These are phyloP conservation scores for Irpex sp. DNA, from an alignment of 1,284 basidiomycete genomes.

Conservation along the genomic window DNA sequence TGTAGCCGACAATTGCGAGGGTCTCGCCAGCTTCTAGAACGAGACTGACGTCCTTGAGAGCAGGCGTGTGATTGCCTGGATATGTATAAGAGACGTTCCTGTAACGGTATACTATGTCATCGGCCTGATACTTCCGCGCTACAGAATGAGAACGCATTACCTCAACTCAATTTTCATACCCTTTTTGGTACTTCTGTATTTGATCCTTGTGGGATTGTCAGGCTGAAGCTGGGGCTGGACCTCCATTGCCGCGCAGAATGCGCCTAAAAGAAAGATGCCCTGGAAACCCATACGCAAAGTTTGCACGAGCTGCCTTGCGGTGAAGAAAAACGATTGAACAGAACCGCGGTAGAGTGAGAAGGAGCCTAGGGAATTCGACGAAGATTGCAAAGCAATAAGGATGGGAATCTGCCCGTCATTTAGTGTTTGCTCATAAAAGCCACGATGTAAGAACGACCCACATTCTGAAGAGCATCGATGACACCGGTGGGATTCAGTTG, in stretches of 20 bases:
- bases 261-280: conserved; percentile 77
- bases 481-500: conserved; percentile 62
- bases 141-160: conserved; percentile 32
- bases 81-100: conserved; percentile 76
- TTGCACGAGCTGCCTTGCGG: conserved; percentile 55
- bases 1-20: conserved; percentile 80
- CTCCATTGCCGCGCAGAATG: conserved; percentile 71
- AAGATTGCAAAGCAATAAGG: conserved; percentile 63
- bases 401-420: conserved; percentile 56
- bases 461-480: conserved; percentile 63
- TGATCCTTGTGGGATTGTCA: conserved; percentile 34
- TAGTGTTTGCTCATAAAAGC: conserved; percentile 3
- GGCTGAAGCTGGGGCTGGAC: conserved; percentile 67
- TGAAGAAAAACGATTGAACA: conserved; percentile 65
- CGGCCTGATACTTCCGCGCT: not conserved
- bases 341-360: conserved; percentile 74
- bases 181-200: conserved; percentile 41
- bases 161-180: conserved; percentile 71
- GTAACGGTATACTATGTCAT: conserved; percentile 6
- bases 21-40: conserved; percentile 68
- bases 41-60: conserved; percentile 66
- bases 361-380: conserved; percentile 72
- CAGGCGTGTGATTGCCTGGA: conserved; percentile 62
- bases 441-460: conserved; percentile 29
- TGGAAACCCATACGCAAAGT: conserved; percentile 72